Evolutionary conservation across 306 rosid species (phyloP), one percentile per base, ranked within the genome.

Genomic region (Lathyrus tuberosus): DNA sequence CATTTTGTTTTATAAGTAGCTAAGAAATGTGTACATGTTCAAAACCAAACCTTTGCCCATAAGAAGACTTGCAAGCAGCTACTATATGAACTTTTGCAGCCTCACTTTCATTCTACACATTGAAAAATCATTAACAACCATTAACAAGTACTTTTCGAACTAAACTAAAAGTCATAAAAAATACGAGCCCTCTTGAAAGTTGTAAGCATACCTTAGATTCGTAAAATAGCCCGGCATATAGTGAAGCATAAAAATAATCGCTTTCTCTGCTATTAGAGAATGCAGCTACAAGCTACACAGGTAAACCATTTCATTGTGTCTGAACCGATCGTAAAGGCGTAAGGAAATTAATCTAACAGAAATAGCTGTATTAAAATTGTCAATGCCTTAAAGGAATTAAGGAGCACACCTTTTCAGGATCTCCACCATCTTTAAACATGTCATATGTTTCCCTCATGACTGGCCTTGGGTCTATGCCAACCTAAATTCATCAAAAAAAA

Each of bases 341-440:
- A 20, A 61, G 43, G 58, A 61, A 20, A 67, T 24, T 40, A 61
- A 82, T 61, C 69, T 38, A 72, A 40, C 58, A 59, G 26, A 60
- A 22, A 13, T 43, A 71, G 37, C 28, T 24, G 59, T 60, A 30
- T 31, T 53, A 26, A 33, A 58, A 70, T 44, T 8, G 28, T 40
- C 58, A 24, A 69, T 20, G 22, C 22, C 22, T 20, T 20, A 20
- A 20, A 20, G 22, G 22, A 20, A 20, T 20, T 20, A 69, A 63
- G 10, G 46, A 38, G 43, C 75, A 11, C 33, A 86, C 98, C 88
- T 88, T 83, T 62, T 88, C 90, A 28, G 97, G 98, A 77, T 90
- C 86, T 58, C 98, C 97, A 15, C 94, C 94, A 52, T 88, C 87
- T 83, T 80, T 93, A 62, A 90, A 90, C 96, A 93, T 82, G 74